A percentile compares a stretch with the other conserved stretches of the same genome.
These are phyloP conservation scores for Penicillium dipodomyicola DNA, from an alignment of 495 filamentous ascomycete genomes.

Conservation along the genomic window DNA sequence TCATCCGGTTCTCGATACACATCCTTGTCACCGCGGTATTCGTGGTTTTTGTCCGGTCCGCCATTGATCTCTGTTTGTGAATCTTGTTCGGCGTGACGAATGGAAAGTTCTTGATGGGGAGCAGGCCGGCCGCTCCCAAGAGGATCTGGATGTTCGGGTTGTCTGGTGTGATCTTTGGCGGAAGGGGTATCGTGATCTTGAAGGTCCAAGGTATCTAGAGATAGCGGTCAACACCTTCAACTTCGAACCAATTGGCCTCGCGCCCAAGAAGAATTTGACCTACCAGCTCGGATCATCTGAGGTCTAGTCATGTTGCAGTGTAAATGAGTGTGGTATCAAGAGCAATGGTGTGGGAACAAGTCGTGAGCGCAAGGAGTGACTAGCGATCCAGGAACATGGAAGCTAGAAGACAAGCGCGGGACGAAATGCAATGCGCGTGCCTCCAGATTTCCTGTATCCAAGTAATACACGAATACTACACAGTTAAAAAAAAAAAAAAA, in stretches of 20 bases:
- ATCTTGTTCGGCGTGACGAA: conserved; percentile 77
- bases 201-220: conserved; percentile 87
- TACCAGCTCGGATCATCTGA: conserved; percentile 78
- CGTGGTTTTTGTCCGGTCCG: conserved; percentile 49
- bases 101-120: conserved; percentile 79
- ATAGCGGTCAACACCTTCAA: conserved; percentile 18
- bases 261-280: conserved; percentile 28
- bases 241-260: conserved; percentile 1
- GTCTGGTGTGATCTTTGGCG: conserved; percentile 71
- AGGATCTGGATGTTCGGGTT: conserved; percentile 48
- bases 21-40: conserved; percentile 48
- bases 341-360: conserved; percentile 14
- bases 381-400: conserved; percentile 15
- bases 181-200: conserved; percentile 80
- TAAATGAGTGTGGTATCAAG: conserved; percentile 21
- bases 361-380: conserved; percentile 22
- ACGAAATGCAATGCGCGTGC: background rate
- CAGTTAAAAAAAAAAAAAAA: background rate
- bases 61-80: conserved; percentile 60
- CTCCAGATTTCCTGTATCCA: background rate
- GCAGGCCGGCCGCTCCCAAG: conserved; percentile 59
- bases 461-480: conserved; percentile 1
- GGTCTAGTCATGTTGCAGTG: conserved; percentile 63
- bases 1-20: conserved; percentile 43
- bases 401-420: conserved; percentile 3